These are phyloP conservation scores for Camellia oleifera DNA, from an alignment of 179 eudicot species.

Conservation along the genomic window DNA sequence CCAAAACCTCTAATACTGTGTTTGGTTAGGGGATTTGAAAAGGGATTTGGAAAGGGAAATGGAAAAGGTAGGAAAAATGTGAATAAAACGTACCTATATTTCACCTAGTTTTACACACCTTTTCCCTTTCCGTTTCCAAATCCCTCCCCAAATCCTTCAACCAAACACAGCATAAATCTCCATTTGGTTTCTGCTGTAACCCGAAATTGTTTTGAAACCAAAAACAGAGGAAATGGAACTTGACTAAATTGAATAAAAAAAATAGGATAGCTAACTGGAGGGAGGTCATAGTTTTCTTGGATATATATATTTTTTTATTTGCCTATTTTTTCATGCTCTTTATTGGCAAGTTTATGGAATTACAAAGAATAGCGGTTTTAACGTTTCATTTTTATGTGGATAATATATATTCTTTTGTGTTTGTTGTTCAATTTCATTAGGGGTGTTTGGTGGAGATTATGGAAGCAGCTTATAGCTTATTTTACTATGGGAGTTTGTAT, in stretches of 20 bases:
- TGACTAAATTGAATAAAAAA: background rate
- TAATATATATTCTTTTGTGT: background rate
- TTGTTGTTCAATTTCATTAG: background rate
- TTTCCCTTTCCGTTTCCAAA: too few species aligned
- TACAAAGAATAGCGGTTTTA: background rate
- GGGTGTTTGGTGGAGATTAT: too few species aligned
- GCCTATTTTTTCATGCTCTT: background rate
- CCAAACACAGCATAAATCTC: too few species aligned
- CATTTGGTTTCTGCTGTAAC: background rate
- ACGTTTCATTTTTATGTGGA: background rate
- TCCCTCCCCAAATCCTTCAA: too few species aligned
- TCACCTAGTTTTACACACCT: too few species aligned
- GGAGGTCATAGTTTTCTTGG: background rate
- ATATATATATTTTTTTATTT: background rate
- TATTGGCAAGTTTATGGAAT: background rate
- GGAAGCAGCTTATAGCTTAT: too few species aligned
- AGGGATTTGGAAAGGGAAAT: too few species aligned
- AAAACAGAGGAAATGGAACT: background rate
- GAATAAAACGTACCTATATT: too few species aligned
- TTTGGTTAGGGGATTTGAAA: too few species aligned
- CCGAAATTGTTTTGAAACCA: background rate
- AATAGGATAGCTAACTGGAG: background rate
- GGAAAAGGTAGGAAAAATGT: too few species aligned
- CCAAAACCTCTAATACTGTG: too few species aligned
- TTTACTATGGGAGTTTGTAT: too few species aligned